Conservation (phyloP, 106 monocot genomes). For the Dendrobium huoshanense region DNA sequence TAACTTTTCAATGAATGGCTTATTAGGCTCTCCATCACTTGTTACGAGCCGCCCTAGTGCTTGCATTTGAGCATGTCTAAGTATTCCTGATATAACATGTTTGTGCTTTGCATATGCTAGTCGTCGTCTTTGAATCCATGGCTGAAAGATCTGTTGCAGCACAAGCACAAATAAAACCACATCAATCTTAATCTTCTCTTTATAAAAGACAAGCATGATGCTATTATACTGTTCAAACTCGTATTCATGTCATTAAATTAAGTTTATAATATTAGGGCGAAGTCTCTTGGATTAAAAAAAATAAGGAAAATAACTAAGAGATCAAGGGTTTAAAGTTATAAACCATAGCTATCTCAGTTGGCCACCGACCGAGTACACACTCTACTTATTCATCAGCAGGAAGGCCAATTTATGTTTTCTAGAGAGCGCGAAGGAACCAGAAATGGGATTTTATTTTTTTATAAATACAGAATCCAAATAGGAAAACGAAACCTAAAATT, state of each 20-base stretch:
- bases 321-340: neutral
- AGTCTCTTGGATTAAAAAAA: neutral
- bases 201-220: neutral
- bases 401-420: neutral
- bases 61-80: conserved; percentile 50
- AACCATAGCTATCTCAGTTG: neutral
- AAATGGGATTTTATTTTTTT: neutral
- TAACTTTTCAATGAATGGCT: conserved; percentile 52
- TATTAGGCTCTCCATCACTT: conserved; percentile 57
- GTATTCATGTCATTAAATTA: neutral
- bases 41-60: conserved; percentile 48
- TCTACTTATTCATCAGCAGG: neutral
- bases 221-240: neutral
- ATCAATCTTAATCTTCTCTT: neutral
- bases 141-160: conserved; percentile 64
- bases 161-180: neutral
- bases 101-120: conserved; percentile 86
- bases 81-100: conserved; percentile 81
- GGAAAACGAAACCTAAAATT: neutral
- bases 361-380: neutral
- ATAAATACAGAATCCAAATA: neutral
- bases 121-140: conserved; percentile 86
- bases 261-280: neutral
- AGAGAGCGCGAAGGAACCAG: neutral
- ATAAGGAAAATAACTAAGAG: neutral